Evolutionary conservation across 768 basidiomycete genomes (phyloP), one percentile per base, ranked within the genome.

Genomic region (Pulveroboletus sp.): DNA sequence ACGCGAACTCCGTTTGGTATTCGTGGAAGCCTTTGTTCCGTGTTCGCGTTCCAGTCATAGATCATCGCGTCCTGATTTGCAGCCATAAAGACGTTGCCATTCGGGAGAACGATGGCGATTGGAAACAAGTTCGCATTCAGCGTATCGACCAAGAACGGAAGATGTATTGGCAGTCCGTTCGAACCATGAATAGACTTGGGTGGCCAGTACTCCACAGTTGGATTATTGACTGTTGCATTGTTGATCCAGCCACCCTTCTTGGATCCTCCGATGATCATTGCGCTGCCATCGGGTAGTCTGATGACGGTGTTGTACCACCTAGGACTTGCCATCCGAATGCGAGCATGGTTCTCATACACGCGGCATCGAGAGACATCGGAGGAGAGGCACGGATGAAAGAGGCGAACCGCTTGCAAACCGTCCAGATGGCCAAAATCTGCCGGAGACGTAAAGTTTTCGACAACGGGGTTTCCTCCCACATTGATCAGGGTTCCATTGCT

Each of bases 181-280:
- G 78, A 82, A 14, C 76, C 78, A 51, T 82, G 75, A 41, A 89
- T 80, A 46, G 74, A 71, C 64, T 93, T 92, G 1, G 90, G 85
- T 26, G 91, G 91, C 64, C 76, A 93, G 68, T 80, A 93, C 65
- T 90, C 87, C 54, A 87, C 67, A 0, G 86, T 89, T 4, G 89
- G 88, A 61, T 90, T 90, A 70, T 89, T 87, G 50, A 80, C 78
- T 4, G 86, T 87, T 22, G 72, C 76, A 48, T 90, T 91, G 63
- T 90, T 90, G 54, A 89, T 89, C 87, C 88, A 91, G 10, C 88
- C 89, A 8, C 89, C 89, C 63, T 82, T 86, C 56, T 76, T 82
- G 8, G 88, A 86, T 14, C 89, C 89, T 1, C 89, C 89, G 36
- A 92, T 76, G 38, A 92, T 85, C 79, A 89, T 86, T 1, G 79